phyloP scores from a whole-genome alignment of 228 moss, liverwort and hornwort species.

The Sphagnum magellanicum region DNA sequence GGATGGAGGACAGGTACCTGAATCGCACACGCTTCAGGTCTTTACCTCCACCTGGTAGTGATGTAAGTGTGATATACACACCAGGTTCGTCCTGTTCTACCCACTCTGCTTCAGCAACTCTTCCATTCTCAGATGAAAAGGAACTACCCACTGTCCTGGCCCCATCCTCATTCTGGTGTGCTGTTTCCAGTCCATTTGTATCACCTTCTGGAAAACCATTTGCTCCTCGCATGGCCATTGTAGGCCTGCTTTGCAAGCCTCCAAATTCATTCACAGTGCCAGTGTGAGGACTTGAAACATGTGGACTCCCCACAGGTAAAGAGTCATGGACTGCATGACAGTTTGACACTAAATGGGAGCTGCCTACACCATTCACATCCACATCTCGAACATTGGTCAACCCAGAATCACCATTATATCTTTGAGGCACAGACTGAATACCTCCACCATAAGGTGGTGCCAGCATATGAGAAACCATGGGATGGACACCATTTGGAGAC shows the following conservation, averaged over 20 bases:
- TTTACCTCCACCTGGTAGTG: slow-evolving; percentile 93
- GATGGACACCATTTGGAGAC: slow-evolving; percentile 67
- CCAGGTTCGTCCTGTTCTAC: slow-evolving; percentile 99
- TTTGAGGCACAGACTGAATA: slow-evolving; percentile 33
- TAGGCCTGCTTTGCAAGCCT: slow-evolving; percentile 32
- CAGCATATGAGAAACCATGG: slow-evolving; percentile 36
- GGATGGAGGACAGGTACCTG: slow-evolving; percentile 31
- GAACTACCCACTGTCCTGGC: slow-evolving; percentile 30
- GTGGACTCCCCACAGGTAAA: slow-evolving; percentile 31
- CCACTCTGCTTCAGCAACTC: slow-evolving; percentile 89
- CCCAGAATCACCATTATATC: slow-evolving; percentile 44
- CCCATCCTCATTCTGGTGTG: slow-evolving; percentile 47
- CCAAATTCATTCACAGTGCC: slow-evolving; percentile 40
- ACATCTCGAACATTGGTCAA: slow-evolving; percentile 38
- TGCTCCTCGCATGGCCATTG: slow-evolving; percentile 18
- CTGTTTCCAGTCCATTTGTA: slow-evolving; percentile 44
- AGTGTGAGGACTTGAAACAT: slow-evolving; percentile 11
- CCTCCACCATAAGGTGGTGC: slow-evolving; percentile 42
- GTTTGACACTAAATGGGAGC: slow-evolving; percentile 37
- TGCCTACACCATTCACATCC: slow-evolving; percentile 63
- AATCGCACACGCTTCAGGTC: slow-evolving; percentile 96
- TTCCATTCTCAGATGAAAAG: slow-evolving; percentile 55
- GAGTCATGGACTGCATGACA: slow-evolving; percentile 26
- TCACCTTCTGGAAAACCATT: slow-evolving; percentile 45
- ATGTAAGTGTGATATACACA: slow-evolving; percentile 94